These are phyloP conservation scores for Candolleomyces efflorescens DNA, from an alignment of 768 basidiomycete species.

Conservation along the genomic window DNA sequence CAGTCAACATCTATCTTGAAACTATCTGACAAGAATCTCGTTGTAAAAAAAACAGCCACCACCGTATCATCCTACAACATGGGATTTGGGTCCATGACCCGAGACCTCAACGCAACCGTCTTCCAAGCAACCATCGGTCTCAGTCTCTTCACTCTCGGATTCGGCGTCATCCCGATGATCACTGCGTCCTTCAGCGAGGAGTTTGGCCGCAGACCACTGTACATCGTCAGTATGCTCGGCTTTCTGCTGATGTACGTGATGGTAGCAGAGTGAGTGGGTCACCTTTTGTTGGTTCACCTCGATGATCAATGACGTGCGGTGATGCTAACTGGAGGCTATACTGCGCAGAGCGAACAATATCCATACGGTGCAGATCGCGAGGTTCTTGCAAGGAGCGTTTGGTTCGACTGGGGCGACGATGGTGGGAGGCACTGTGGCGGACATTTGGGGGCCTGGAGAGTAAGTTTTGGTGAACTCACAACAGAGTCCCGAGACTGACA, in stretches of 20 bases:
- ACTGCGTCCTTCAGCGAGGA: conserved; percentile 69
- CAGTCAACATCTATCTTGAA: not conserved
- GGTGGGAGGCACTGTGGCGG: conserved; percentile 72
- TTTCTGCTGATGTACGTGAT: conserved; percentile 49
- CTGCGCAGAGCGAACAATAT: conserved; percentile 41
- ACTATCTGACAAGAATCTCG: not conserved
- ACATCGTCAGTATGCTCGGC: conserved; percentile 42
- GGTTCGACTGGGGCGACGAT: conserved; percentile 69
- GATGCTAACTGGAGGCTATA: conserved; percentile 4
- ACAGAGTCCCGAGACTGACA: too few relatives aligned
- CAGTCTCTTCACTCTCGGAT: conserved; percentile 55
- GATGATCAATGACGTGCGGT: not conserved
- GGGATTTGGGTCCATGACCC: conserved; percentile 54
- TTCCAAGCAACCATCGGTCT: conserved; percentile 45
- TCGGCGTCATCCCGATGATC: conserved; percentile 56
- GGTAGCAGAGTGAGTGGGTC: conserved; percentile 34
- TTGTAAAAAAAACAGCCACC: conserved; percentile 38
- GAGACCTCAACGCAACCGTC: conserved; percentile 37
- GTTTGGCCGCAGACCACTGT: conserved; percentile 58
- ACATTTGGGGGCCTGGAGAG: conserved; percentile 64
- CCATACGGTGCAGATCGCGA: conserved; percentile 58
- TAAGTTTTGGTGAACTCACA: conserved; percentile 22
- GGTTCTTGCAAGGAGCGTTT: conserved; percentile 63
- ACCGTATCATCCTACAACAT: conserved; percentile 48
- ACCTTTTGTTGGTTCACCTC: not conserved